Conservation (phyloP, 2,329 filamentous ascomycete species). For the Metarhizium anisopliae region DNA sequence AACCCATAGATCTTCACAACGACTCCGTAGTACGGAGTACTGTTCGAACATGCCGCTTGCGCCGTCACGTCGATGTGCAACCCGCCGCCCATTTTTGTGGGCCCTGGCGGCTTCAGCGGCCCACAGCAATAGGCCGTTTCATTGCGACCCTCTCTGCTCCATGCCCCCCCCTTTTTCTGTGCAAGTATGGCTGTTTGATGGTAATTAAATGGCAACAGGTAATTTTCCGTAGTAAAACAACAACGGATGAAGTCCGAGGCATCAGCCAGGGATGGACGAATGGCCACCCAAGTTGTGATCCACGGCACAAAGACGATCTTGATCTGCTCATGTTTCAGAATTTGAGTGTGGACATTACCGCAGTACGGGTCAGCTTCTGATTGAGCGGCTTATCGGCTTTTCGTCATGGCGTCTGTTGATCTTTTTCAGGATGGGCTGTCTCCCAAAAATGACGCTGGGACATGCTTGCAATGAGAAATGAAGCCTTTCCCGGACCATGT, state of each 20-base stretch:
- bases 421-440: not conserved
- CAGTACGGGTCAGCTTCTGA: not conserved
- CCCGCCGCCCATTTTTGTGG: not conserved
- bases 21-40: too few species aligned
- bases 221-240: constrained; percentile 1
- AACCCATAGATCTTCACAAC: too few species aligned
- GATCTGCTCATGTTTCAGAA: constrained; percentile 15
- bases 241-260: not conserved
- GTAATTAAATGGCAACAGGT: not conserved
- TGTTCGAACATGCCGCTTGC: too few species aligned
- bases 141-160: not conserved
- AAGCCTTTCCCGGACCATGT: too few species aligned
- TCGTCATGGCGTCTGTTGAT: not conserved
- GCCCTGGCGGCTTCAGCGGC: not conserved
- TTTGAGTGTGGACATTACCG: constrained; percentile 1
- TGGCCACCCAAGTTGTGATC: not conserved
- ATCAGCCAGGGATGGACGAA: not conserved
- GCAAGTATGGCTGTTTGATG: not conserved
- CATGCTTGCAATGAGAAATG: too few species aligned
- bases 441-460: too few species aligned
- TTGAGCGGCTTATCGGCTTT: not conserved
- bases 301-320: constrained; percentile 10
- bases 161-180: too few species aligned
- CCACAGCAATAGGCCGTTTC: not conserved
- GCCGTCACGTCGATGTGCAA: not conserved